A percentile compares a stretch with the other conserved stretches of the same genome.
These are phyloP conservation scores for Tulasnella sp. DNA, from an alignment of 768 basidiomycete species.

Conservation along the genomic window DNA sequence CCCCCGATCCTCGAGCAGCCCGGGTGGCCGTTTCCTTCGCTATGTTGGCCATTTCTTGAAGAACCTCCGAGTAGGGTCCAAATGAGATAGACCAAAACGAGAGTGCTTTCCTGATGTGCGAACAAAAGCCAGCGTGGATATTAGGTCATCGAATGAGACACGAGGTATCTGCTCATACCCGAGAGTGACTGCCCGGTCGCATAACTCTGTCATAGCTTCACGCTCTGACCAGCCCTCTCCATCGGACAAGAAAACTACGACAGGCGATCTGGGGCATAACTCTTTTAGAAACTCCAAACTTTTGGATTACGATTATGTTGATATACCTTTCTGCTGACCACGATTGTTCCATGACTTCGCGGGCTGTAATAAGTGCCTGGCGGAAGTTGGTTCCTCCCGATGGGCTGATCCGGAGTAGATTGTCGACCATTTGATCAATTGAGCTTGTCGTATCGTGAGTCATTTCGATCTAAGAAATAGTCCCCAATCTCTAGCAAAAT, in stretches of 20 bases:
- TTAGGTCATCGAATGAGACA: background rate
- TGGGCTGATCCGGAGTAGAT: conserved; percentile 44
- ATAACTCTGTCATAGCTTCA: conserved; percentile 47
- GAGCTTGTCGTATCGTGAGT: conserved; percentile 54
- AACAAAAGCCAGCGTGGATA: background rate
- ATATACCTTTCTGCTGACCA: conserved; percentile 58
- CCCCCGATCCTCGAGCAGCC: conserved; percentile 48
- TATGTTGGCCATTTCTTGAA: conserved; percentile 57
- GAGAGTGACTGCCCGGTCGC: conserved; percentile 49
- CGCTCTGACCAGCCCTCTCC: conserved; percentile 53
- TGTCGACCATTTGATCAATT: conserved; percentile 51
- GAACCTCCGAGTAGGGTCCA: conserved; percentile 46
- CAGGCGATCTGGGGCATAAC: conserved; percentile 46
- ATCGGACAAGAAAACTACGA: conserved; percentile 62
- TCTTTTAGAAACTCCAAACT: conserved; percentile 14
- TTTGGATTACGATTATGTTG: background rate
- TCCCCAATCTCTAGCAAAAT: too few species aligned
- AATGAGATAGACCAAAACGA: conserved; percentile 65
- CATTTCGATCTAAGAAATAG: conserved; percentile 39
- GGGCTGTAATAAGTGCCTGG: conserved; percentile 47
- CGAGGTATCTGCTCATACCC: conserved; percentile 45
- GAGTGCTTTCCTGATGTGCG: conserved; percentile 51
- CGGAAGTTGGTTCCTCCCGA: conserved; percentile 52
- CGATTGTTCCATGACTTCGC: conserved; percentile 48
- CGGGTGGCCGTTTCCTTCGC: conserved; percentile 49